These are phyloP conservation scores for Fusarium illudens DNA, from an alignment of 2,329 filamentous ascomycete species.

Conservation along the genomic window DNA sequence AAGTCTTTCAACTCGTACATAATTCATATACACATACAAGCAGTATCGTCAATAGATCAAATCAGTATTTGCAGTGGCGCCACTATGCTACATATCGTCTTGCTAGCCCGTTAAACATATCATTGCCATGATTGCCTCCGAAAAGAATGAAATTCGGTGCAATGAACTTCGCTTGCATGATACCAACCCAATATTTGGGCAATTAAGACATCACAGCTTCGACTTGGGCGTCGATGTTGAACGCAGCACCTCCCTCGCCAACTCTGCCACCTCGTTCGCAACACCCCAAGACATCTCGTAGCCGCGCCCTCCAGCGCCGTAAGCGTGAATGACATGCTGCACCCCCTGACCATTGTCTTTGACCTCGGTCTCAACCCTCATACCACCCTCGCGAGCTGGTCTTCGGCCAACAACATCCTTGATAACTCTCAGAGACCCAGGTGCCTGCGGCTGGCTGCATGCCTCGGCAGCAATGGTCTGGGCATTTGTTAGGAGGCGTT, in stretches of 20 bases:
- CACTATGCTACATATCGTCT: background rate
- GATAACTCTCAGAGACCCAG: slow-evolving; percentile 44
- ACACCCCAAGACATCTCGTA: slow-evolving; percentile 70
- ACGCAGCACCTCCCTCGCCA: slow-evolving; percentile 19
- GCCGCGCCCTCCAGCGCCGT: slow-evolving; percentile 68
- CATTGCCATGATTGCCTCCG: too few species aligned
- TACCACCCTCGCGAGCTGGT: slow-evolving; percentile 55
- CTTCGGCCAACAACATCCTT: slow-evolving; percentile 57
- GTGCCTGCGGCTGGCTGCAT: background rate
- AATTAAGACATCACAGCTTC: slow-evolving; percentile 11
- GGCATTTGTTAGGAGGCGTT: slow-evolving; percentile 34
- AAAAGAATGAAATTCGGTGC: too few species aligned
- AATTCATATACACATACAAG: background rate
- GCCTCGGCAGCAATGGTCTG: slow-evolving; percentile 23
- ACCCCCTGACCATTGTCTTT: slow-evolving; percentile 12
- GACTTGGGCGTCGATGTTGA: background rate
- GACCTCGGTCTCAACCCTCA: slow-evolving; percentile 50
- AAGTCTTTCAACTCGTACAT: background rate
- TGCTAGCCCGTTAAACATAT: background rate
- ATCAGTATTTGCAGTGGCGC: background rate
- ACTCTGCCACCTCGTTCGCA: slow-evolving; percentile 55
- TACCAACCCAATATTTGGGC: background rate
- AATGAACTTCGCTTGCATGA: background rate
- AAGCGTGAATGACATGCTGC: slow-evolving; percentile 59
- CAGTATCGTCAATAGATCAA: background rate